Evolutionary conservation across 306 rosid genomes (phyloP), one percentile per base, ranked within the genome.

Genomic region (Aeschynomene evenia): DNA sequence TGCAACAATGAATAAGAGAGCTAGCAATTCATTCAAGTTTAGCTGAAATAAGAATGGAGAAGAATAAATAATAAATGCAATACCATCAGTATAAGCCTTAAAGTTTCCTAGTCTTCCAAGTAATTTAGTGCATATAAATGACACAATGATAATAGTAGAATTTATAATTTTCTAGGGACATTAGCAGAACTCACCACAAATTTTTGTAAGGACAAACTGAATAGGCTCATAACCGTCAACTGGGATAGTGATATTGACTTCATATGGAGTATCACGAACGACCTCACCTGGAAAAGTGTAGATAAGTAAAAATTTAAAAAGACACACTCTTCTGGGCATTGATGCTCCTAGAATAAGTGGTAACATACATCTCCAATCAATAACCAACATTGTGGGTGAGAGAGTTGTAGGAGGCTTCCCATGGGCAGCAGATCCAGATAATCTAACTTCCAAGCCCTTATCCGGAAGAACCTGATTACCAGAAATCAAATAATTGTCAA

Each of bases 341-440:
- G 39, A 59, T 52, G 58, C 46, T 45, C 40, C 19, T 40, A 62
- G 68, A 73, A 68, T 59, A 77, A 72, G 37, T 9, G 54, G 75
- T 51, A 73, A 70, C 88, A 67, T 94, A 94, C 99, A 94, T 88
- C 92, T 94, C 99, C 99, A 91, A 63, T 85, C 91, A 39, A 94
- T 72, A 73, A 75, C 82, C 82, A 91, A 67, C 86, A 85, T 61
- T 22, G 97, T 66, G 36, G 99, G 97, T 42, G 99, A 88, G 88
- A 94, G 79, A 78, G 99, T 88, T 52, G 99, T 88, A 14, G 99
- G 96, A 74, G 87, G 88, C 16, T 51, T 85, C 81, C 89, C 95
- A 75, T 71, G 54, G 68, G 85, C 78, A 46, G 87, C 95, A n/a
- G 97, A 87, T 70, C 97, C 99, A 48, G 88, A 91, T 63, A 94